Base-by-base conservation (phyloP, 2,329 filamentous ascomycete genomes). In the Zasmidium cellare region DNA sequence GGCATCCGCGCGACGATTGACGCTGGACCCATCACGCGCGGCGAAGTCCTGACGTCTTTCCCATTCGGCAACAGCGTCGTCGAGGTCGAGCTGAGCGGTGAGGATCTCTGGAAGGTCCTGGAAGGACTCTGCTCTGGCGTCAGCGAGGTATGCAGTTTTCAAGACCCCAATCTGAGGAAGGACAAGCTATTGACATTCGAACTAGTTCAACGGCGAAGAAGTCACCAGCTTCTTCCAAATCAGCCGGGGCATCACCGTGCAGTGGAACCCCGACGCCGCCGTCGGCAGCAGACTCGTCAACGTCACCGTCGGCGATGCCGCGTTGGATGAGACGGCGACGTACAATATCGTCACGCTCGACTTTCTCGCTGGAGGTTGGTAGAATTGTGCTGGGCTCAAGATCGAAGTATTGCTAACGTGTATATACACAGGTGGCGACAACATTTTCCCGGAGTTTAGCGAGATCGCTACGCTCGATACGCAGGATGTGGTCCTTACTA, bases 61-160 rank as follows among this genome's bases (percentile, higher is more conserved):
- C 86, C 86, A 41, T 88, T 88, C 62, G 82, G 83, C 55, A 88
- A 88, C 71, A 77, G 84, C 46, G 77, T 88, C 19, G 84, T 86
- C 9, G 83, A 87, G 65, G 71, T 87, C 16, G 73, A 69, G 0
- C 77, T 83, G 60, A 74, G 75, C 0, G 86, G 86, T 18, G 73
- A 79, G 9, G 77, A 82, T 46, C 68, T 88, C 3, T 84, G 82
- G 79, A 75, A 79, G 45, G 76, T 83, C 3, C 75, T 89, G 28
- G 84, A 88, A 67, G 86, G 85, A 3, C 78, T 82, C 57, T 78
- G 87, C 2, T 79, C 80, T 3, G 74, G 73, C 22, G 71, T 83
- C 45, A 87, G 82, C 73, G 77, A 84, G 25, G 25, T 28, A 28
- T 28, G 25, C 5, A 28, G n/a, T n/a, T n/a, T n/a, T n/a, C n/a